Evolutionary conservation across 176 grass and related monocot genomes (phyloP), one percentile per base, ranked within the genome.

Genomic region (Zoysia japonica): DNA sequence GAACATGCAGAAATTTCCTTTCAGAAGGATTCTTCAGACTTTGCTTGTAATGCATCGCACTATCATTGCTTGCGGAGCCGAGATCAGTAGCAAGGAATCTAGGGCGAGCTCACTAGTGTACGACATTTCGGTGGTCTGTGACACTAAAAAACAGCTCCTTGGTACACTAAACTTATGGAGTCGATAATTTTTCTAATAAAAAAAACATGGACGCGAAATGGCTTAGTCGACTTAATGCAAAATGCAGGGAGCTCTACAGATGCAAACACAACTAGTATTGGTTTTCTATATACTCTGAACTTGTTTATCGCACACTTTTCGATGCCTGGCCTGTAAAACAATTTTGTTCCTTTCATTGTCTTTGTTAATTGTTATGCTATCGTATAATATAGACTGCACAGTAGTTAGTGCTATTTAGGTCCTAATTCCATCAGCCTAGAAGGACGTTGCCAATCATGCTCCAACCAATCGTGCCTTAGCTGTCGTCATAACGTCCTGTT

Each of bases 21-120:
- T 67, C 37, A 43, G 20, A 50, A 61, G 46, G 53, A 67, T 47
- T 75, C 70, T 61, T 62, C 70, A 62, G 12, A 6, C 75, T 84
- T 84, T 54, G 45, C 44, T 68, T 63, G 63, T 42, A 36, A 59
- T 47, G 56, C 39, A 13, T 68, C 38, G 54, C 53, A 45, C 60
- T 56, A 78, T 39, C 42, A 73, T 74, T 84, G 75, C 75, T 69
- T 74, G 5, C 15, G 12, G 63, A 54, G 69, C 75, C 38, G 20
- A 79, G 79, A 83, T 68, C 84, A 61, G 69, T 76, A n/a, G 64
- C 65, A 17, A 16, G 64, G 76, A 84, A 80, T 80, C 76, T 80
- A 63, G 75, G 75, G 80, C 75, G 62, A 56, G n/a, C 52, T 79
- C 63, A 40, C 15, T 80, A 75, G 28, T 28, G 28, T 15, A 55